phyloP scores from a whole-genome alignment of 208 protist genomes.

The Leishmania braziliensis region DNA sequence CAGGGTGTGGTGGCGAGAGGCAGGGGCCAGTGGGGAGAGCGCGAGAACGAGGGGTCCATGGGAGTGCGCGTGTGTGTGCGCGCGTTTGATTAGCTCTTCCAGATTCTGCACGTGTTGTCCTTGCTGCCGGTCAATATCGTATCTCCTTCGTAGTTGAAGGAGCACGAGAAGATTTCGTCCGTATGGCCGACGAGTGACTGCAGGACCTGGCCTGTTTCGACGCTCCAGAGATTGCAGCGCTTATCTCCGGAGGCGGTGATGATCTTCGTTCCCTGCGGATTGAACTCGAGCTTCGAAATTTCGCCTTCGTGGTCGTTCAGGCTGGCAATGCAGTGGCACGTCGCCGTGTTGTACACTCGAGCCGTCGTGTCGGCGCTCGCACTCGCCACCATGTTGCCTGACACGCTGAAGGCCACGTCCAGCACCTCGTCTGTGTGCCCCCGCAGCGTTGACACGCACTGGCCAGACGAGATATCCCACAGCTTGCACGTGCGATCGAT shows the following conservation, averaged over 20 bases:
- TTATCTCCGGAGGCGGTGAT: slow-evolving; percentile 94
- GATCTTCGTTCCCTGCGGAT: slow-evolving; percentile 94
- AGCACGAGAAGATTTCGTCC: slow-evolving; percentile 96
- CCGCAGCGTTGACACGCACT: slow-evolving; percentile 88
- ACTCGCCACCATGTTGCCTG: slow-evolving; percentile 90
- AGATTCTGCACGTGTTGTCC: slow-evolving; percentile 97
- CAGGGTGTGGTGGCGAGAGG: not conserved
- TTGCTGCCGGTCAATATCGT: slow-evolving; percentile 97
- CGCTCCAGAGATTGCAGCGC: slow-evolving; percentile 94
- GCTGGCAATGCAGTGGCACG: slow-evolving; percentile 84
- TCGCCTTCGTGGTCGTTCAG: slow-evolving; percentile 94
- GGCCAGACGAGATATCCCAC: slow-evolving; percentile 93
- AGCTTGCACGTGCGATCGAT: slow-evolving; percentile 96
- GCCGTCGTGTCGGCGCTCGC: slow-evolving; percentile 94
- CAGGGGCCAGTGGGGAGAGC: not conserved
- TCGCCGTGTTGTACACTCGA: slow-evolving; percentile 92
- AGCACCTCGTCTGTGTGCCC: slow-evolving; percentile 95
- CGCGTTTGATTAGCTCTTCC: slow-evolving; percentile 71
- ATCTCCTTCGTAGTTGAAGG: slow-evolving; percentile 96
- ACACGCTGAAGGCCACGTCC: slow-evolving; percentile 93
- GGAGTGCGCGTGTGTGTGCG: not conserved
- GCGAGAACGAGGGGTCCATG: not conserved
- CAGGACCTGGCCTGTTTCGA: slow-evolving; percentile 80
- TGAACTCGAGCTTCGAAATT: slow-evolving; percentile 96
- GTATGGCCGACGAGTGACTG: slow-evolving; percentile 95